Conservation (phyloP, 345 rosid genomes). For the Sisymbrium irio region DNA sequence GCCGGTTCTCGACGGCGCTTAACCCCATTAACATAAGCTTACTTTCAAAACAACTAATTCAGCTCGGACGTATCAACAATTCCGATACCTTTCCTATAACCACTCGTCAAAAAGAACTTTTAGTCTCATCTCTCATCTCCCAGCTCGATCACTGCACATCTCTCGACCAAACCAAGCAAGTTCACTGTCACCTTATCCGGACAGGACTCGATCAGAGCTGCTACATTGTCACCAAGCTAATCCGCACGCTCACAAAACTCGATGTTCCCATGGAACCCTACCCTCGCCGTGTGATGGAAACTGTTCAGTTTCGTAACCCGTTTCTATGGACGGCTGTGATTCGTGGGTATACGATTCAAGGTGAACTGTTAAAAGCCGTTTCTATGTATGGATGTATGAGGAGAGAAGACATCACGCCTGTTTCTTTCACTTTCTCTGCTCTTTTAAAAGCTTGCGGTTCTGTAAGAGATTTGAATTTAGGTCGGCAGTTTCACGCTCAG, state of each 20-base stretch:
- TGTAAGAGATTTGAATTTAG: slow-evolving; percentile 44
- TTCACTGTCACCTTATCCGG: slow-evolving; percentile 52
- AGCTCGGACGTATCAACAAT: slow-evolving; percentile 16
- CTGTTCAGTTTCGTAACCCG: slow-evolving; percentile 53
- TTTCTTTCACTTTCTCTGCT: slow-evolving; percentile 79
- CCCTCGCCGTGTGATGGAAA: slow-evolving; percentile 51
- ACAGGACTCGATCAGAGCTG: slow-evolving; percentile 50
- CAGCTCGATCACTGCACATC: slow-evolving; percentile 46
- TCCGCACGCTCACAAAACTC: slow-evolving; percentile 58
- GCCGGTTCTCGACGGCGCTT: slow-evolving; percentile 30
- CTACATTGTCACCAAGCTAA: slow-evolving; percentile 63
- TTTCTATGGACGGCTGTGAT: slow-evolving; percentile 77
- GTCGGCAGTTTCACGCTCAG: slow-evolving; percentile 74
- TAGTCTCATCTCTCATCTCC: slow-evolving; percentile 44
- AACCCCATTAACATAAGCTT: slow-evolving; percentile 10
- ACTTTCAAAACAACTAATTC: slow-evolving; percentile 32
- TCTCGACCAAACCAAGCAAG: slow-evolving; percentile 50
- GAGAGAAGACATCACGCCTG: slow-evolving; percentile 43
- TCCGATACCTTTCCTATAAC: slow-evolving; percentile 29
- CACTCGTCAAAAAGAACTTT: slow-evolving; percentile 25
- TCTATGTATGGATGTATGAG: slow-evolving; percentile 54
- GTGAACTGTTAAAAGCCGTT: slow-evolving; percentile 39
- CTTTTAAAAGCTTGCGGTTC: slow-evolving; percentile 59
- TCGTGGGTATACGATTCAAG: slow-evolving; percentile 56
- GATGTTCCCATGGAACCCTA: slow-evolving; percentile 50